Conservation (phyloP, 108 stramenopile species). For the Licmophora abbreviata region DNA sequence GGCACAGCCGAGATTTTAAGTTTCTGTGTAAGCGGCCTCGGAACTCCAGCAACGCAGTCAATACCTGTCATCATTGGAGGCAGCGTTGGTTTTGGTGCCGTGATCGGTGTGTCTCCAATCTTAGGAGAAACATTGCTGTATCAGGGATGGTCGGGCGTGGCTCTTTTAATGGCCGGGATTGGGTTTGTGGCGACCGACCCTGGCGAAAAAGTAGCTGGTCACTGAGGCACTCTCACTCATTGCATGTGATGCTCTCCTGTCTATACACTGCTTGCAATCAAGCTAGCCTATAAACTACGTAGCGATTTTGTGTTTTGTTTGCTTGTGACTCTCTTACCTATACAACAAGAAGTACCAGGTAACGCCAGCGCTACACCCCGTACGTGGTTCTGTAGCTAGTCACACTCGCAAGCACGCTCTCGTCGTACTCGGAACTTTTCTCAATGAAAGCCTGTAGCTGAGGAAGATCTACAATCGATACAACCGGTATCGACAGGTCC, state of each 20-base stretch:
- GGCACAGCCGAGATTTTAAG: conserved; percentile 55
- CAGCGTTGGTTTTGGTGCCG: conserved; percentile 45
- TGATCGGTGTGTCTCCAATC: conserved; percentile 23
- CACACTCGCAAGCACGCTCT: conserved; percentile 46
- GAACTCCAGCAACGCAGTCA: conserved; percentile 49
- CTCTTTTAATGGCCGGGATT: conserved; percentile 38
- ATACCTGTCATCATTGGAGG: conserved; percentile 66
- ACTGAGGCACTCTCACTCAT: too few species aligned
- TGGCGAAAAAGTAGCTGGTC: conserved; percentile 7
- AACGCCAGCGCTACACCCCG: conserved; percentile 51
- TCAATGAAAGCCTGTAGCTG: conserved; percentile 76
- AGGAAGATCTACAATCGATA: conserved; percentile 81
- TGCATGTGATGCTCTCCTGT: too few species aligned
- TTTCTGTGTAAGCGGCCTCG: conserved; percentile 46
- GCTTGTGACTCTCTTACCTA: too few species aligned
- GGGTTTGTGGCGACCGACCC: conserved; percentile 41
- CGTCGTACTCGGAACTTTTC: conserved; percentile 47
- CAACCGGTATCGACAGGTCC: conserved; percentile 79
- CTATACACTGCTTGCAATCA: too few species aligned
- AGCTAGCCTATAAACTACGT: too few species aligned
- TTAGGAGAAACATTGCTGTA: conserved; percentile 30
- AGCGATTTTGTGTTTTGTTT: too few species aligned
- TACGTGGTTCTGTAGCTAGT: conserved; percentile 64
- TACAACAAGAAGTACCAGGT: too few species aligned
- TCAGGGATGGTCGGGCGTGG: conserved; percentile 47